Conservation (phyloP, 495 filamentous ascomycete species). For the Penicillium flavigenum region DNA sequence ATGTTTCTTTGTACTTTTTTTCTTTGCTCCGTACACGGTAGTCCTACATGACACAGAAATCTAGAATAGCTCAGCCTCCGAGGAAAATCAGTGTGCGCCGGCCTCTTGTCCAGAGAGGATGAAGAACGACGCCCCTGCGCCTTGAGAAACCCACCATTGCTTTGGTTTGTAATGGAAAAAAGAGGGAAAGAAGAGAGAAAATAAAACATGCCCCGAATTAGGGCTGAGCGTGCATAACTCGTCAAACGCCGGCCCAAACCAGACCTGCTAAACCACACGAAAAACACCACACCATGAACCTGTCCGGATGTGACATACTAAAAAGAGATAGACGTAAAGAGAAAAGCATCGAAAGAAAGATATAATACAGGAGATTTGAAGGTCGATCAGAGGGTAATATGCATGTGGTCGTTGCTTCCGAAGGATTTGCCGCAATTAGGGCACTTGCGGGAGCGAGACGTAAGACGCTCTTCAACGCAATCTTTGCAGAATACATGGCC, state of each 20-base stretch:
- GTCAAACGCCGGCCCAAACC: constrained; percentile 43
- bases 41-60: constrained; percentile 39
- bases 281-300: constrained; percentile 47
- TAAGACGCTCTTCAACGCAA: constrained; percentile 82
- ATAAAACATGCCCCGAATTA: constrained; percentile 11
- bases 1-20: constrained; percentile 11
- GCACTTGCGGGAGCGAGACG: constrained; percentile 89
- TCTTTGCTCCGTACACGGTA: constrained; percentile 22
- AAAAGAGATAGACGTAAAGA: constrained; percentile 22
- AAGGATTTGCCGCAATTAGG: constrained; percentile 90
- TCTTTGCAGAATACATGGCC: constrained; percentile 94
- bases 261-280: constrained; percentile 39
- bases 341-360: constrained; percentile 20
- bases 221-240: constrained; percentile 21
- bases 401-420: constrained; percentile 83
- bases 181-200: constrained; percentile 18
- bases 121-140: constrained; percentile 19
- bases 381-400: constrained; percentile 49
- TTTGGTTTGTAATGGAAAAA: constrained; percentile 9
- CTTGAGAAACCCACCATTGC: constrained; percentile 4
- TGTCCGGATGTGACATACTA: constrained; percentile 33
- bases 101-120: constrained; percentile 32
- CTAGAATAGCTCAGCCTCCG: constrained; percentile 18
- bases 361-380: constrained; percentile 41
- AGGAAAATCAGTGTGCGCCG: constrained; percentile 19